A percentile compares a stretch with the other conserved stretches of the same genome.
phyloP scores from a whole-genome alignment of 208 protist species.

The Acanthamoeba quina region DNA sequence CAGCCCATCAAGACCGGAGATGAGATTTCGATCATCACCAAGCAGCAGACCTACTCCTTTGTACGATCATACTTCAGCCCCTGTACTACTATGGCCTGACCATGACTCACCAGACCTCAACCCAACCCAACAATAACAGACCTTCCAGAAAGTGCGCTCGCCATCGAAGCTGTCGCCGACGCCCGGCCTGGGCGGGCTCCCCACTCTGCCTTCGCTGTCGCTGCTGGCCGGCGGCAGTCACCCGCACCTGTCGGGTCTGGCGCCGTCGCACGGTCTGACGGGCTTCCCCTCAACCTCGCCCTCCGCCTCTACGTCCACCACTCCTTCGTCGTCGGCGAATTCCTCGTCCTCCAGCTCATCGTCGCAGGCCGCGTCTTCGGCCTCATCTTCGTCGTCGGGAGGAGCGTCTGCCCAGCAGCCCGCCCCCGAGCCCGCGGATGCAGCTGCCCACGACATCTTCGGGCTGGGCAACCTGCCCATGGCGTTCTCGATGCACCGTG shows the following conservation, averaged over 20 bases:
- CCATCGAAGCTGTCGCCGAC: neutral
- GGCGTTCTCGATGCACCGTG: slow-evolving; percentile 3
- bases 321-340: slow-evolving; percentile 3
- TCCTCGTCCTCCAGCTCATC: slow-evolving; percentile 16
- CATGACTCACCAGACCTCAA: no score
- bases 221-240: slow-evolving; percentile 3
- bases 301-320: neutral
- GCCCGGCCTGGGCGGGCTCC: neutral
- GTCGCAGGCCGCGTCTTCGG: slow-evolving; percentile 19
- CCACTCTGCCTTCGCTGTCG: neutral
- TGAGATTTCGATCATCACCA: slow-evolving; percentile 68
- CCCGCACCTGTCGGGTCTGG: neutral
- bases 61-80: neutral
- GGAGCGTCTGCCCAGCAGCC: neutral
- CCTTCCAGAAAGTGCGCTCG: slow-evolving; percentile 59
- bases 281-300: neutral
- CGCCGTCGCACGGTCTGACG: neutral
- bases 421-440: neutral
- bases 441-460: neutral
- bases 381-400: slow-evolving; percentile 9
- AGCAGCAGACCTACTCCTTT: slow-evolving; percentile 70
- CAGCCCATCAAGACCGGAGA: slow-evolving; percentile 63
- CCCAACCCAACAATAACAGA: slow-evolving; percentile 4
- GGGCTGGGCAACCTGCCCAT: slow-evolving; percentile 52
- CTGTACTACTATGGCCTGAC: neutral